These are phyloP conservation scores for Shiraia sp. DNA, from an alignment of 2,329 filamentous ascomycete genomes.

Conservation along the genomic window DNA sequence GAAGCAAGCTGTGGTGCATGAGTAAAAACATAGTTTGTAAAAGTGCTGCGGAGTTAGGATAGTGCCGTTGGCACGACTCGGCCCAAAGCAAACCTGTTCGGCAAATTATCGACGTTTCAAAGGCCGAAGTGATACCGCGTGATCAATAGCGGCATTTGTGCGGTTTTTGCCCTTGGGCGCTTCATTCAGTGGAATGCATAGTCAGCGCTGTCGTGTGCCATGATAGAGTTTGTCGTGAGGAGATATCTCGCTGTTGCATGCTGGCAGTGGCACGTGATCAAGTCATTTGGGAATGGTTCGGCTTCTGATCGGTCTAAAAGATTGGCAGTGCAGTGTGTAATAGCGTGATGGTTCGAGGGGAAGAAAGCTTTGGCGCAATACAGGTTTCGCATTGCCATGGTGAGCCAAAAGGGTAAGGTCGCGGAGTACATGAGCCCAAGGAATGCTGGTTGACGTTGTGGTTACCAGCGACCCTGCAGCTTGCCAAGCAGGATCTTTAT, in stretches of 20 bases:
- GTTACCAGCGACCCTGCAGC: background rate
- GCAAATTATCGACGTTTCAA: background rate
- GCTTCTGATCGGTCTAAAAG: background rate
- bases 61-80: background rate
- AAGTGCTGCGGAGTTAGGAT: background rate
- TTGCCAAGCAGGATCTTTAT: background rate
- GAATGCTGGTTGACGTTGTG: slow-evolving; percentile 8
- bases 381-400: slow-evolving; percentile 1
- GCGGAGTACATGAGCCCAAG: background rate
- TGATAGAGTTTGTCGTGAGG: background rate
- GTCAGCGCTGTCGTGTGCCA: background rate
- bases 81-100: background rate
- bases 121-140: slow-evolving; percentile 5
- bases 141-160: background rate
- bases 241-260: background rate
- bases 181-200: background rate
- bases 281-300: background rate
- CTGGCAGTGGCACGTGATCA: background rate
- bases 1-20: slow-evolving; percentile 1
- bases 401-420: slow-evolving; percentile 2
- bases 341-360: background rate
- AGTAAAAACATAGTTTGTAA: slow-evolving; percentile 1
- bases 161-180: background rate
- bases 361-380: slow-evolving; percentile 1
- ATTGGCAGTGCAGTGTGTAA: too few species aligned